phyloP scores from a whole-genome alignment of 2,329 filamentous ascomycete genomes.

The Ophiostoma australiae region DNA sequence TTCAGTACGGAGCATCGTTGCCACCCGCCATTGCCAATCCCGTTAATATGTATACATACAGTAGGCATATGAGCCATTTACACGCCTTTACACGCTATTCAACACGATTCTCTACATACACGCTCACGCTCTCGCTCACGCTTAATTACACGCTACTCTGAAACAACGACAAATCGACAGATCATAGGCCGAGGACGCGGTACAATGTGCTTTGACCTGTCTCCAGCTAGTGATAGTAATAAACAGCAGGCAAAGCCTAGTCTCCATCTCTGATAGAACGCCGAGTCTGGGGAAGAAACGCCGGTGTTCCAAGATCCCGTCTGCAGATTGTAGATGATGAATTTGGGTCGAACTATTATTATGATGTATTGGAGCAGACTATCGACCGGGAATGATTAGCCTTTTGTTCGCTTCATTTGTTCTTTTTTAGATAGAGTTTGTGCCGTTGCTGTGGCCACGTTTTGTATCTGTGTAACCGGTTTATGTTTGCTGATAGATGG shows the following conservation, averaged over 20 bases:
- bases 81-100: not conserved
- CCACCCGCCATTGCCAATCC: too few relatives aligned
- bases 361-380: not conserved
- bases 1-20: not conserved
- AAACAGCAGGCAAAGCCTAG: not conserved
- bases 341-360: not conserved
- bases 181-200: not conserved
- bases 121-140: not conserved
- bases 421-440: not conserved
- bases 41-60: too few relatives aligned
- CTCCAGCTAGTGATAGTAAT: not conserved
- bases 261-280: conserved; percentile 9
- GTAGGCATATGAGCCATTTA: not conserved
- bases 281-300: conserved; percentile 1
- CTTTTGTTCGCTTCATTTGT: not conserved
- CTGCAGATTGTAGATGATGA: not conserved
- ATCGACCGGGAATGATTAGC: not conserved
- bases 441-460: conserved; percentile 1
- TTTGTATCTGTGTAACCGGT: not conserved
- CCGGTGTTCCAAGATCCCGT: not conserved
- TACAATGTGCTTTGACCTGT: conserved; percentile 1
- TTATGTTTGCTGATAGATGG: not conserved
- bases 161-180: conserved; percentile 3
- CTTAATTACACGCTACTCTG: not conserved
- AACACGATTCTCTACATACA: not conserved